phyloP scores from a whole-genome alignment of 2,329 filamentous ascomycete genomes.

The Sporothrix brunneoviolacea region DNA sequence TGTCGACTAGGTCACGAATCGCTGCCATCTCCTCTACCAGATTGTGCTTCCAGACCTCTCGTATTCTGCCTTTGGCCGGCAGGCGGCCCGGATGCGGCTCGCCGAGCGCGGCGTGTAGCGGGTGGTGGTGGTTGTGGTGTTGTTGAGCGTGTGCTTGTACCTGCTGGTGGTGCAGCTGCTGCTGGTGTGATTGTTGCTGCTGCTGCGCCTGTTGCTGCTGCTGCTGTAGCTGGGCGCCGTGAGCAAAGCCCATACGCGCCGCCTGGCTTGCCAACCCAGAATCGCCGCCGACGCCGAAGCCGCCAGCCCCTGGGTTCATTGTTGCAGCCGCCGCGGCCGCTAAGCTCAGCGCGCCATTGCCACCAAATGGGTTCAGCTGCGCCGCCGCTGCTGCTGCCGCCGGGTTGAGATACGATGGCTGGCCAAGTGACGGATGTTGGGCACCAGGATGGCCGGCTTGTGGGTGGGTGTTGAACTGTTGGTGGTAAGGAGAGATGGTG shows the following conservation, averaged over 20 bases:
- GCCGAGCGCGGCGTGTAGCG: constrained; percentile 30
- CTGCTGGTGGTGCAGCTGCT: constrained; percentile 39
- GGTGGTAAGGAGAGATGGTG: constrained; percentile 39
- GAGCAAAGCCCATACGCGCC: constrained; percentile 78
- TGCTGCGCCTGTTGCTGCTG: constrained; percentile 57
- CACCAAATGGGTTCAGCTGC: constrained; percentile 60
- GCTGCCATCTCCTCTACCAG: constrained; percentile 84
- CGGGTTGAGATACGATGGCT: constrained; percentile 64
- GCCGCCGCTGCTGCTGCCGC: constrained; percentile 23
- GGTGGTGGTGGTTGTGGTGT: constrained; percentile 43
- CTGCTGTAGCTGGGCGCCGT: constrained; percentile 54
- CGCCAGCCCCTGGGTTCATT: constrained; percentile 42
- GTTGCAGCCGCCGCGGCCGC: constrained; percentile 25
- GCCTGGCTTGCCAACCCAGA: constrained; percentile 81
- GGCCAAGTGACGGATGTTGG: constrained; percentile 51
- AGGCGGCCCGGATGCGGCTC: constrained; percentile 47
- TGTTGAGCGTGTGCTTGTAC: constrained; percentile 46
- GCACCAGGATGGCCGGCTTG: constrained; percentile 38
- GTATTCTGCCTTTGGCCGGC: constrained; percentile 70
- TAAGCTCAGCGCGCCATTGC: constrained; percentile 48
- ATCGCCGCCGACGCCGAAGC: constrained; percentile 45
- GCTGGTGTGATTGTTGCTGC: constrained; percentile 35
- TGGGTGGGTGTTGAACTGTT: constrained; percentile 48
- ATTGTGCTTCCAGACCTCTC: constrained; percentile 94
- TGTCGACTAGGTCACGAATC: constrained; percentile 75